Percentiles rank a stretch among this genome's conserved stretches.
Evolutionary conservation across 2,329 filamentous ascomycete genomes (phyloP).

Genomic region (Didymella pinodella): DNA sequence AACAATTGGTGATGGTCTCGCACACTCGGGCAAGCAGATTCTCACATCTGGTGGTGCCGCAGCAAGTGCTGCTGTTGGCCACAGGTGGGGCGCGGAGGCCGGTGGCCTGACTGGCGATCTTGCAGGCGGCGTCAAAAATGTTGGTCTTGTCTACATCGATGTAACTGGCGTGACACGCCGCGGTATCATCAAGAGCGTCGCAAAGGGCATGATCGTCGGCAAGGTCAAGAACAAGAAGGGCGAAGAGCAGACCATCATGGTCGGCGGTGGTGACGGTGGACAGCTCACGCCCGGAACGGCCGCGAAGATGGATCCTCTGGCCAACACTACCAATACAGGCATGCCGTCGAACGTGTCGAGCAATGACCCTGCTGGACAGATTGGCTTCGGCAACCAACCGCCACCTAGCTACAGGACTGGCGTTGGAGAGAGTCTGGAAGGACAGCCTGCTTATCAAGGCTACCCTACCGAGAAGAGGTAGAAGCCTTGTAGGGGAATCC

Average conservation of each 20-base stretch:
- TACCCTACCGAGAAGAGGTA: slow-evolving; percentile 47
- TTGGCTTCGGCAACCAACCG: slow-evolving; percentile 49
- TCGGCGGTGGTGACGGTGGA: slow-evolving; percentile 71
- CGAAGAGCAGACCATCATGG: slow-evolving; percentile 69
- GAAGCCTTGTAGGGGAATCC: background rate
- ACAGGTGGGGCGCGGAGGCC: slow-evolving; percentile 87
- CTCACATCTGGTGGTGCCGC: slow-evolving; percentile 77
- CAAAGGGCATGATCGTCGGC: slow-evolving; percentile 91
- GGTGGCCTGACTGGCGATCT: slow-evolving; percentile 77
- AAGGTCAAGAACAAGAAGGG: slow-evolving; percentile 78
- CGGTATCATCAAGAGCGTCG: slow-evolving; percentile 92
- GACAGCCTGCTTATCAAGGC: slow-evolving; percentile 41
- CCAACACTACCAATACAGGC: slow-evolving; percentile 41
- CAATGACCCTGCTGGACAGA: slow-evolving; percentile 37
- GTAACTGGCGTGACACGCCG: slow-evolving; percentile 89
- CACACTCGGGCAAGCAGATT: slow-evolving; percentile 82
- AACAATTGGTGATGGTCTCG: slow-evolving; percentile 91
- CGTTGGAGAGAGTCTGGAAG: slow-evolving; percentile 49
- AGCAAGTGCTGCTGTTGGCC: slow-evolving; percentile 86
- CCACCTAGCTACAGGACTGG: slow-evolving; percentile 47
- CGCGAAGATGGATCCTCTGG: slow-evolving; percentile 46
- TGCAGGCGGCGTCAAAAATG: slow-evolving; percentile 90
- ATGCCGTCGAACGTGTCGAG: slow-evolving; percentile 37
- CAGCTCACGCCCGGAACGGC: slow-evolving; percentile 51
- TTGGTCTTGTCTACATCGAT: slow-evolving; percentile 96